phyloP scores from a whole-genome alignment of 1,284 basidiomycete genomes.

The Cryptococcus maquisensis region DNA sequence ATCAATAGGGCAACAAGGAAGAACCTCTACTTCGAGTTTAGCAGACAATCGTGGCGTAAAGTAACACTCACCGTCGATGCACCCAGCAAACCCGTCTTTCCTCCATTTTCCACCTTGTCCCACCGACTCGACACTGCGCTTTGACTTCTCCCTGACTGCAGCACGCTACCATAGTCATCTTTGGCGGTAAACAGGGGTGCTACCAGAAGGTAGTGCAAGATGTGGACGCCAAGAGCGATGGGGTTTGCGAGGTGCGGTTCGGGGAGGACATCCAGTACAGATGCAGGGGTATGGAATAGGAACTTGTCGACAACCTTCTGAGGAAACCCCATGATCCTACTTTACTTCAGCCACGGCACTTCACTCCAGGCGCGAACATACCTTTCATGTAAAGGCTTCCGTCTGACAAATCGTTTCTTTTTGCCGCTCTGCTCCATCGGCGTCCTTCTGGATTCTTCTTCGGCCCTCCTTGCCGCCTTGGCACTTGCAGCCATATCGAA shows the following conservation, averaged over 20 bases:
- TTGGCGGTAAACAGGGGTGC: conserved; percentile 29
- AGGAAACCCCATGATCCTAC: conserved; percentile 26
- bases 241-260: conserved; percentile 37
- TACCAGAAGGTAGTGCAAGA: conserved; percentile 37
- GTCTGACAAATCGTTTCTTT: conserved; percentile 36
- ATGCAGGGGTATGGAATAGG: conserved; percentile 24
- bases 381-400: conserved; percentile 34
- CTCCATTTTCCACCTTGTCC: conserved; percentile 30
- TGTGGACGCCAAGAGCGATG: conserved; percentile 29
- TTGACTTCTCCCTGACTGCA: conserved; percentile 6
- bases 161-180: conserved; percentile 18
- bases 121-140: conserved; percentile 30
- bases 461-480: conserved; percentile 23
- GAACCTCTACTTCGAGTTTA: conserved; percentile 21
- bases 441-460: conserved; percentile 14
- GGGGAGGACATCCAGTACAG: conserved; percentile 33
- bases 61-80: conserved; percentile 26
- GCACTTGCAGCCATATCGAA: conserved; percentile 42
- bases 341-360: background rate
- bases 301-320: conserved; percentile 25
- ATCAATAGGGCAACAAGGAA: conserved; percentile 23
- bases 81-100: conserved; percentile 19
- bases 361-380: conserved; percentile 13
- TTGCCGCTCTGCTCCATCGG: conserved; percentile 2
- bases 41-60: background rate